A percentile compares a stretch with the other conserved stretches of the same genome.
These are phyloP conservation scores for Debaryomycetaceae sp. DNA, from an alignment of 1,139 yeast genomes.

Conservation along the genomic window DNA sequence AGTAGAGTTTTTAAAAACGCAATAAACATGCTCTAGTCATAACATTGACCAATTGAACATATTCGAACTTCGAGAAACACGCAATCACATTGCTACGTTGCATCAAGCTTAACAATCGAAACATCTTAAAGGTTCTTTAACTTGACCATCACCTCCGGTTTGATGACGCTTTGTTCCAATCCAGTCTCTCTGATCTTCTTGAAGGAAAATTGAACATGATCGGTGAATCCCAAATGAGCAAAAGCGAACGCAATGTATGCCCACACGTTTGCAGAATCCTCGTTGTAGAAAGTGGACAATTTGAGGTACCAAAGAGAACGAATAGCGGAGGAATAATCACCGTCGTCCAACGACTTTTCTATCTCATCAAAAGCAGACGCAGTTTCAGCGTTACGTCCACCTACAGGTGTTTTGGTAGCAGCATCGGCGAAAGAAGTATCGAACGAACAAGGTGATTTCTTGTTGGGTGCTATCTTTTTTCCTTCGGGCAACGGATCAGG, in stretches of 20 bases:
- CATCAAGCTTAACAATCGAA: too few relatives aligned
- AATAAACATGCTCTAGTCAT: too few relatives aligned
- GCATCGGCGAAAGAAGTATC: constrained; percentile 10
- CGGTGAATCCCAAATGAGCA: constrained; percentile 13
- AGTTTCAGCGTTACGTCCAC: constrained; percentile 10
- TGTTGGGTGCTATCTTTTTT: constrained; percentile 12
- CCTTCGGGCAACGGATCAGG: constrained; percentile 15
- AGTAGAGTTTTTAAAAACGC: too few relatives aligned
- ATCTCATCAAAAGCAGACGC: constrained; percentile 10
- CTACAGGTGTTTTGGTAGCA: constrained; percentile 8
- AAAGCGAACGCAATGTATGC: constrained; percentile 14
- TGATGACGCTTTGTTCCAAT: constrained; percentile 13
- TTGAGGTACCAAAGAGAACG: constrained; percentile 12
- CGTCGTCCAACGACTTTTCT: constrained; percentile 8
- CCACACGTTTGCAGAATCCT: constrained; percentile 14
- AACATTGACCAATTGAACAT: too few relatives aligned
- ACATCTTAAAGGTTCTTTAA: constrained; percentile 7
- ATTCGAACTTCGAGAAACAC: too few relatives aligned
- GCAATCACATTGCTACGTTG: too few relatives aligned
- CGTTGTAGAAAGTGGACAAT: constrained; percentile 12
- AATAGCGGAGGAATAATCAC: constrained; percentile 12
- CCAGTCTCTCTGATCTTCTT: constrained; percentile 13
- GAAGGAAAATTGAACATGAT: constrained; percentile 13
- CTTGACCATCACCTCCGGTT: constrained; percentile 11
- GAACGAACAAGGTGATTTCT: constrained; percentile 12